Evolutionary conservation across 2,329 filamentous ascomycete genomes (phyloP).

Genomic region (Trichophyton simii): DNA sequence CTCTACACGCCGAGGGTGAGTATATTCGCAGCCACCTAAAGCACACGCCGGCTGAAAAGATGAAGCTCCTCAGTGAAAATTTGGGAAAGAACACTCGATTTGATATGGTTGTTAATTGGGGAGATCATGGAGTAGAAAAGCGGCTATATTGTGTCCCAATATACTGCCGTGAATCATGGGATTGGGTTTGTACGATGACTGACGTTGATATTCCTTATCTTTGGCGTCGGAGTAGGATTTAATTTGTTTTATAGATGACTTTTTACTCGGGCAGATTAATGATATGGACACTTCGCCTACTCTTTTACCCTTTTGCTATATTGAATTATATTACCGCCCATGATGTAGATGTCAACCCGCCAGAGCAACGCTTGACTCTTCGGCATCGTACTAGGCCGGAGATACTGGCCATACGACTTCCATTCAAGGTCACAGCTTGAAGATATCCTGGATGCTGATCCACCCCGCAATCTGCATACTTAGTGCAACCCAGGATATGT

Average conservation of each 20-base stretch:
- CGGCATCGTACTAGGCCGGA: no score
- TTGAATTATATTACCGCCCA: not conserved
- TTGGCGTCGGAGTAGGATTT: slow-evolving; percentile 10
- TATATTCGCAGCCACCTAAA: slow-evolving; percentile 20
- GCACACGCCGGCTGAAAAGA: slow-evolving; percentile 13
- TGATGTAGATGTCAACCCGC: no score
- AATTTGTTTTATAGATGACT: not conserved
- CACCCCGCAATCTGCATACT: not conserved
- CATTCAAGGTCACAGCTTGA: not conserved
- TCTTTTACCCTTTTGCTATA: not conserved
- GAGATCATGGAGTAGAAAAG: slow-evolving; percentile 14
- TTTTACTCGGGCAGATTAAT: not conserved
- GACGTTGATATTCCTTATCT: slow-evolving; percentile 14
- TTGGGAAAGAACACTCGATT: slow-evolving; percentile 15
- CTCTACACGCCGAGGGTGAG: slow-evolving; percentile 16
- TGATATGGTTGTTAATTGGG: slow-evolving; percentile 19
- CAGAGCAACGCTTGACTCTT: no score
- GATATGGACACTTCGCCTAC: not conserved
- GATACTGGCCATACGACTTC: not conserved
- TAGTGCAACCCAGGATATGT: not conserved
- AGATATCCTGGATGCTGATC: slow-evolving; percentile 1
- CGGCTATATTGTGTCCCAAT: slow-evolving; percentile 21
- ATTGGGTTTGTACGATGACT: slow-evolving; percentile 20
- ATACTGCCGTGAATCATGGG: slow-evolving; percentile 14
- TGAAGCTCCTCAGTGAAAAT: slow-evolving; percentile 13